Conservation (phyloP, 768 basidiomycete species). For the Lactifluus subvellereus region DNA sequence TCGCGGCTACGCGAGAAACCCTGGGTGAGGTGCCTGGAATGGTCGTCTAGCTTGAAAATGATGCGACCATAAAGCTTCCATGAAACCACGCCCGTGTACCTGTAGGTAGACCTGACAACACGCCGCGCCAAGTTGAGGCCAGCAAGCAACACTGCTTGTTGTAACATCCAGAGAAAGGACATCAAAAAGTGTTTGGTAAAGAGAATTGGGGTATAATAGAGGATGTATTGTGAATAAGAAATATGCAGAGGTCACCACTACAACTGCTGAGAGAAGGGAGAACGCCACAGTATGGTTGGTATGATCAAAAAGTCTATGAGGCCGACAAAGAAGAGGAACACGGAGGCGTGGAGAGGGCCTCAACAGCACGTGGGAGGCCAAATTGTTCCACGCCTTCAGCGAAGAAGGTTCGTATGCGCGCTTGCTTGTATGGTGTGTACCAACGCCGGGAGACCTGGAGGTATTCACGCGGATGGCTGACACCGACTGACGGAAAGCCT, state of each 20-base stretch:
- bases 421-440: too few relatives aligned
- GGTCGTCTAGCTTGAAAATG: neutral
- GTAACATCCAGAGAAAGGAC: conserved; percentile 4
- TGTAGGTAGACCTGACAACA: conserved; percentile 5
- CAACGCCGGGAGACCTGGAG: too few relatives aligned
- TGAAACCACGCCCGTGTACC: neutral
- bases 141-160: neutral
- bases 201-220: too few relatives aligned
- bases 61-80: conserved; percentile 9
- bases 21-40: conserved; percentile 8
- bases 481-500: too few relatives aligned
- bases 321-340: conserved; percentile 23
- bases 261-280: conserved; percentile 12
- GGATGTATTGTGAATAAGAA: conserved; percentile 10
- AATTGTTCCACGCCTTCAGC: conserved; percentile 19
- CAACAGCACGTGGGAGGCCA: conserved; percentile 17
- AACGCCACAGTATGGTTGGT: conserved; percentile 13
- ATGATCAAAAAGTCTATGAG: conserved; percentile 16
- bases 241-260: conserved; percentile 7
- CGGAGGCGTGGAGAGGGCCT: conserved; percentile 20
- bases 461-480: too few relatives aligned
- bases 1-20: conserved; percentile 8
- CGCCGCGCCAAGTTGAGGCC: conserved; percentile 2
- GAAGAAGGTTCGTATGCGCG: conserved; percentile 20
- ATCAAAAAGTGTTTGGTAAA: conserved; percentile 23